Evolutionary conservation across 108 stramenopile species (phyloP), one percentile per base, ranked within the genome.

Genomic region (Parmales sp.): DNA sequence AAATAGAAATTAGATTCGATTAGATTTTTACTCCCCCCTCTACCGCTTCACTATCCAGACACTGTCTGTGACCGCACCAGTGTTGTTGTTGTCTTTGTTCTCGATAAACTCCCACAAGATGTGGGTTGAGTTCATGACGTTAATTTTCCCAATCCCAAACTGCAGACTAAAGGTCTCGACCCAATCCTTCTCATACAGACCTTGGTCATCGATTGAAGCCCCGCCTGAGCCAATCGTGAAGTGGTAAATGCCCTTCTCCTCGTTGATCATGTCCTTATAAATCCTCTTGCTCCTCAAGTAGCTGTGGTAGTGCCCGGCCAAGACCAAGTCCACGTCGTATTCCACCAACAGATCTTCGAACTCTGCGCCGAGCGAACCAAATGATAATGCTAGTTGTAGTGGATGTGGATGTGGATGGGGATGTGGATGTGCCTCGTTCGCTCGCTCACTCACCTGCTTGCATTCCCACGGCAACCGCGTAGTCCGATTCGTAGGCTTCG

Each of bases 281-380:
- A 48, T 37, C 36, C 67, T 38, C 11, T 67, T 34, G 29, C 82
- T 79, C 34, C 86, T 66, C 18, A 84, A 68, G 69, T 90, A 90
- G 13, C 75, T 68, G 67, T 93, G 92, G 70, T 81, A 81, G 68
- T 93, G 89, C 9, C 89, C 92, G 22, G 82, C 63, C 8, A 93
- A 43, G 26, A 84, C 75, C 31, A 89, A 38, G 64, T 93, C 89
- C 2, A 93, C 92, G 26, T 78, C 66, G 51, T 84, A 66, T 11
- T 70, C 51, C 36, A 73, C 45, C 16, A 93, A 64, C 9, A 90
- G 74, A 41, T 83, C 77, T 73, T 93, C 92, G 38, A 93, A 69
- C 63, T 84, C 80, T 41, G n/a, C n/a, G n/a, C n/a, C n/a, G n/a
- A n/a, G n/a, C n/a, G n/a, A n/a, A n/a, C n/a, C n/a, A n/a, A n/a